Evolutionary conservation across 2,329 filamentous ascomycete genomes (phyloP).

Genomic region (Ceratocystis ficicola): DNA sequence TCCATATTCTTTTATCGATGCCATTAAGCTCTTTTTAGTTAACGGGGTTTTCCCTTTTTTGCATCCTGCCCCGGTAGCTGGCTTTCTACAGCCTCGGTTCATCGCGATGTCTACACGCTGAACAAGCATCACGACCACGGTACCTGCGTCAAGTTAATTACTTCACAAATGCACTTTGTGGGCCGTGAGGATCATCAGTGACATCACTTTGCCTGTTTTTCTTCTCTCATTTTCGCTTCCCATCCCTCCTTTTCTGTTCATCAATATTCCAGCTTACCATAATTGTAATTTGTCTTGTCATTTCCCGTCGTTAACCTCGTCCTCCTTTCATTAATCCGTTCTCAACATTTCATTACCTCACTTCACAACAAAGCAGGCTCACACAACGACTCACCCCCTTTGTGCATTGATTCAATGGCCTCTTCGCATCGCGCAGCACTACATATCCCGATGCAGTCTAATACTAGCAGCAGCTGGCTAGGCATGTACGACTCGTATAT

Average conservation of each 20-base stretch:
- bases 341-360: not conserved
- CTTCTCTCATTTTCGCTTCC: not conserved
- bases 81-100: slow-evolving; percentile 15
- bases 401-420: not conserved
- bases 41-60: not conserved
- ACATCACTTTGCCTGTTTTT: not conserved
- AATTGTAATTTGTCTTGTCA: not conserved
- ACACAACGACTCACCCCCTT: not conserved
- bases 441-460: not conserved
- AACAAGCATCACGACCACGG: slow-evolving; percentile 8
- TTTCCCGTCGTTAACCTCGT: not conserved
- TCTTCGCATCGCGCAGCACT: not conserved
- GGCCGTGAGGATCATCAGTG: not conserved
- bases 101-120: slow-evolving; percentile 15
- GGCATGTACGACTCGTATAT: slow-evolving; percentile 78
- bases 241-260: not conserved
- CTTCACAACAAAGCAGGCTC: not conserved
- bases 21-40: not conserved
- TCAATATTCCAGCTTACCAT: not conserved
- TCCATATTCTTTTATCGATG: not conserved
- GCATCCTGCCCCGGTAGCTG: slow-evolving; percentile 15
- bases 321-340: not conserved
- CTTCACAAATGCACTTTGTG: not conserved
- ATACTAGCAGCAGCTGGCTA: slow-evolving; percentile 38
- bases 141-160: not conserved